These are phyloP conservation scores for Aspergillus texensis DNA, from an alignment of 2,329 filamentous ascomycete genomes.

Conservation along the genomic window DNA sequence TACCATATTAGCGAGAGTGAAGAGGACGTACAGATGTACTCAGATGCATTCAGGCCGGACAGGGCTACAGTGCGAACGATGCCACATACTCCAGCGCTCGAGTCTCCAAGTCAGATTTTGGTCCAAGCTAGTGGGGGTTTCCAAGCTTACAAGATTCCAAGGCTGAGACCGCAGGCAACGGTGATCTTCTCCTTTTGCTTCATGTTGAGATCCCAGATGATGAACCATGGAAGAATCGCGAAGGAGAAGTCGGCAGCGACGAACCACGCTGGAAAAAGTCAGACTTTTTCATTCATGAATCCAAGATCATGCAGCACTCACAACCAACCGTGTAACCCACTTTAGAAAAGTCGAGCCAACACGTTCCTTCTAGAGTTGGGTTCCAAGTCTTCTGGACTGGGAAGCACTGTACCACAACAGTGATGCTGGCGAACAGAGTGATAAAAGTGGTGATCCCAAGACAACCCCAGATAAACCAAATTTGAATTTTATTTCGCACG, in stretches of 20 bases:
- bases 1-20: background rate
- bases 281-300: conserved; percentile 1
- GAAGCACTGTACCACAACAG: background rate
- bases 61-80: background rate
- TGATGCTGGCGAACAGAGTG: background rate
- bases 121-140: background rate
- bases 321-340: conserved; percentile 28
- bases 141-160: conserved; percentile 44
- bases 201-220: conserved; percentile 51
- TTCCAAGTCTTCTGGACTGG: conserved; percentile 19
- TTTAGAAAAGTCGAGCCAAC: conserved; percentile 28
- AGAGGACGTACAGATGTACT: background rate
- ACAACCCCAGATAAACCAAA: background rate
- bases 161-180: conserved; percentile 47
- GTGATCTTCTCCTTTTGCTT: conserved; percentile 49
- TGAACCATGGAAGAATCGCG: conserved; percentile 45
- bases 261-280: conserved; percentile 11
- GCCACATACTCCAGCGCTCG: background rate
- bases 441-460: background rate
- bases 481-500: background rate
- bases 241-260: conserved; percentile 27
- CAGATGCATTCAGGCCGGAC: background rate
- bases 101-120: background rate
- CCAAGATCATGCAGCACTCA: conserved; percentile 9
- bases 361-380: conserved; percentile 16